These are phyloP conservation scores for Erodium trifolium DNA, from an alignment of 441 rosid species.

Conservation along the genomic window DNA sequence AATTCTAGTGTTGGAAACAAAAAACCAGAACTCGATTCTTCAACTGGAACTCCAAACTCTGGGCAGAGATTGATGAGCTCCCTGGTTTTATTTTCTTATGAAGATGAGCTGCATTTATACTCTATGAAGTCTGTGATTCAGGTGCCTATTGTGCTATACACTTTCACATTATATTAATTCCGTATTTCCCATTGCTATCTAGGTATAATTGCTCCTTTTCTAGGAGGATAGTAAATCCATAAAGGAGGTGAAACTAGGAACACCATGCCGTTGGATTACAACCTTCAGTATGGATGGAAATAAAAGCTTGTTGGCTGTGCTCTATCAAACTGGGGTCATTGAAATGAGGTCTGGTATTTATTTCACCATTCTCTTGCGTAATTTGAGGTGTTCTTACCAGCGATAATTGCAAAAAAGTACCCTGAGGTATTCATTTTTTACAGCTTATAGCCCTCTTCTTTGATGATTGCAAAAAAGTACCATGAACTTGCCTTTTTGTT, in stretches of 20 bases:
- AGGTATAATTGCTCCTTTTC: constrained; percentile 27
- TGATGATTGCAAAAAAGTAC: no score
- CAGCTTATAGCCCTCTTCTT: no score
- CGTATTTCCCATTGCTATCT: constrained; percentile 20
- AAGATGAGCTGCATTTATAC: constrained; percentile 48
- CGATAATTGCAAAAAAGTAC: no score
- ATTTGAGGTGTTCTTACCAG: background rate
- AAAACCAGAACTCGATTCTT: constrained; percentile 30
- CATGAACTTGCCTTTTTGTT: no score
- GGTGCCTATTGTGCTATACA: constrained; percentile 33
- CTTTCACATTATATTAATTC: constrained; percentile 18
- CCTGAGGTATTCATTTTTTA: no score
- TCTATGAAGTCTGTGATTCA: constrained; percentile 46
- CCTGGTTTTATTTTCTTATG: constrained; percentile 49
- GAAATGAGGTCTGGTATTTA: constrained; percentile 55
- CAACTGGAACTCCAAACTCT: constrained; percentile 26
- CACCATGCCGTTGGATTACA: constrained; percentile 70
- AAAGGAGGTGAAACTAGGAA: constrained; percentile 38
- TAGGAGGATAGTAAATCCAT: constrained; percentile 47
- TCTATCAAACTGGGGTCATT: constrained; percentile 63
- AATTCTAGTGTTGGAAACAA: constrained; percentile 28
- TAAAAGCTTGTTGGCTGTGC: constrained; percentile 49
- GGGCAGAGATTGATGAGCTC: constrained; percentile 28
- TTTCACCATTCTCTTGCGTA: constrained; percentile 11
- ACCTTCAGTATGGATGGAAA: constrained; percentile 43